These are phyloP conservation scores for Vigna trinervia DNA, from an alignment of 306 rosid species.

Conservation along the genomic window DNA sequence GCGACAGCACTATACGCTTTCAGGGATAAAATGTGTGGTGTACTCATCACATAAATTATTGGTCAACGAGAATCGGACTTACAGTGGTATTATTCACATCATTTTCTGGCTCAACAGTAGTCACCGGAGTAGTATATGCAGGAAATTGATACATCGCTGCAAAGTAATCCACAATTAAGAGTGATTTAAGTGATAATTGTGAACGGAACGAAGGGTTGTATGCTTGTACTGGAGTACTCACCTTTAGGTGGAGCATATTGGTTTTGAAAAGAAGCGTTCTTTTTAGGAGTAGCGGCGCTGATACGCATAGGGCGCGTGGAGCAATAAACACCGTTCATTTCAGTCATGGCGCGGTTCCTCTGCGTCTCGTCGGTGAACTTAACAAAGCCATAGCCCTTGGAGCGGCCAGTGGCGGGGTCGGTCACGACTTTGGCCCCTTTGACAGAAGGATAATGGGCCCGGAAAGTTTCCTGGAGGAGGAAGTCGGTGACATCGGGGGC, in stretches of 20 bases:
- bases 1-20: not conserved
- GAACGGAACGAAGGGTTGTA: not conserved
- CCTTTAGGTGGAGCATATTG: conserved; percentile 70
- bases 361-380: conserved; percentile 84
- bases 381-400: conserved; percentile 93
- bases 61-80: conserved; percentile 38
- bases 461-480: conserved; percentile 82
- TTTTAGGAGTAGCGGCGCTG: conserved; percentile 90
- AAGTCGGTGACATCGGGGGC: conserved; percentile 95
- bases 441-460: conserved; percentile 75
- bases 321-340: conserved; percentile 92
- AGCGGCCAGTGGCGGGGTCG: conserved; percentile 83
- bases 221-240: not conserved
- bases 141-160: conserved; percentile 71
- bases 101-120: conserved; percentile 60
- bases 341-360: conserved; percentile 90
- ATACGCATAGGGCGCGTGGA: conserved; percentile 93
- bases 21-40: not conserved
- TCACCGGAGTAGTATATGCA: conserved; percentile 67
- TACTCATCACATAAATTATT: not conserved
- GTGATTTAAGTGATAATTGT: not conserved
- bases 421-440: conserved; percentile 93
- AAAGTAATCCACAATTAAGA: conserved; percentile 41
- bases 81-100: conserved; percentile 87
- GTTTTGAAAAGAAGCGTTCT: conserved; percentile 70